Base-by-base conservation (phyloP, 192 early-diverging fungal genomes). In the Pilaira anomala region DNA sequence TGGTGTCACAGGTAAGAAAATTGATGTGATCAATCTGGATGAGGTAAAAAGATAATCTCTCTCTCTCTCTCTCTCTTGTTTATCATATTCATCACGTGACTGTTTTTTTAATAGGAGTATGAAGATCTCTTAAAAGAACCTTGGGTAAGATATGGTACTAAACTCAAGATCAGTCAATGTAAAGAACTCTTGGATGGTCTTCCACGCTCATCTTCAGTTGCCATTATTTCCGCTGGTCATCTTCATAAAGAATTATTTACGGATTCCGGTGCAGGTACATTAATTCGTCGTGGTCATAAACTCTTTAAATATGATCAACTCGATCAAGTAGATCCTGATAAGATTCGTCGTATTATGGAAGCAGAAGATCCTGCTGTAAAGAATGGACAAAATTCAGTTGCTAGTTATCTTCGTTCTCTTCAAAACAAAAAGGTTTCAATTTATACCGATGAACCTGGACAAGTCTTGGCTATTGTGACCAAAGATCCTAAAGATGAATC, bases 201-300 rank as follows among this genome's bases (percentile, higher is more conserved):
- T 58, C 97, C 97, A 13, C 89, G 95, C n/a, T 88, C 92, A 59
- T 98, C 95, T 7, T 99, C 97, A 6, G 97, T 99, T 19, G 96
- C 97, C 51, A 99, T 98, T 69, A 99, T 98, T 68, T 98, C 97
- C 48, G 94, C 96, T 49, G 93, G 95, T 65, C 93, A 99, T 65
- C 79, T 99, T 40, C 97, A 98, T 80, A 99, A 99, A 83, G 97
- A 99, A 77, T 80, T 99, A 49, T 99, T 99, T 63, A 99, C 97
- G 33, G 93, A 98, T 75, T 86, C 83, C 60, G 96, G 97, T n/a
- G 91, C 97, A 6, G 96, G 95, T 25, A 99, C 97, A 5, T 80
- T 99, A 51, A 94, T 99, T 45, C 92, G 95, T 57, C 92, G 97
- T 39, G 97, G 95, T 28, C 88, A 98, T 85, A 85, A 89, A 60